Evolutionary conservation across 2,329 filamentous ascomycete species (phyloP), one percentile per base, ranked within the genome.

Genomic region (Emericellopsis cladophorae): DNA sequence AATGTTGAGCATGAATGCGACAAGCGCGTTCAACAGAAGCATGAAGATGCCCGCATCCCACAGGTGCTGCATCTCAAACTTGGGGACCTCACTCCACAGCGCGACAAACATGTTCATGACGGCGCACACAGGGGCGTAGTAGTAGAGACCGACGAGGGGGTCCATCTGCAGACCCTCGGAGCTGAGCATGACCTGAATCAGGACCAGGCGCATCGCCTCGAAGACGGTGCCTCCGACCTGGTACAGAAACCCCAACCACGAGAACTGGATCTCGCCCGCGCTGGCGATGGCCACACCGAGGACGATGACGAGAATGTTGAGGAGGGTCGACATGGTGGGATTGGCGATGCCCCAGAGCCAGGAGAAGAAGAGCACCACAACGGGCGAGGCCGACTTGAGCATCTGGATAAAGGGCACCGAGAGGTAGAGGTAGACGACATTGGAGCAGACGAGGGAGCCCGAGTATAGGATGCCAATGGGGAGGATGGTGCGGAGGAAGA

Each of bases 111-210:
- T 67, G 64, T 93, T 93, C 79, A 88, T 87, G 51, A 81, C 61
- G 38, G 84, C 83, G 61, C 86, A 93, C 38, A 87, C 79, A 5
- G 86, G 86, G 1, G 86, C 87, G 56, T 86, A 93, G 68, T 93
- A 93, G 71, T 93, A 93, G 18, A 93, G 73, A 26, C 84, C 86
- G 46, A 92, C 85, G 31, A 94, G 72, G 31, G 86, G 85, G 54
- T 92, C 84, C 86, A 93, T 92, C 68, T 85, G 86, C 65, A 84
- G 59, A 36, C 87, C 84, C 39, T 82, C 73, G 29, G 73, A 79
- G 55, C 79, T 84, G 40, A 94, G 75, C 51, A 94, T 70, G 45
- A 82, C 78, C 64, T 93, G 82, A 43, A 92, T 84, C 83, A 93
- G 86, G 62, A 88, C 81, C 47, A 92, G 67, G 45, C 86, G 80